phyloP scores from a whole-genome alignment of 345 rosid species.

The Eucalyptus camaldulensis region DNA sequence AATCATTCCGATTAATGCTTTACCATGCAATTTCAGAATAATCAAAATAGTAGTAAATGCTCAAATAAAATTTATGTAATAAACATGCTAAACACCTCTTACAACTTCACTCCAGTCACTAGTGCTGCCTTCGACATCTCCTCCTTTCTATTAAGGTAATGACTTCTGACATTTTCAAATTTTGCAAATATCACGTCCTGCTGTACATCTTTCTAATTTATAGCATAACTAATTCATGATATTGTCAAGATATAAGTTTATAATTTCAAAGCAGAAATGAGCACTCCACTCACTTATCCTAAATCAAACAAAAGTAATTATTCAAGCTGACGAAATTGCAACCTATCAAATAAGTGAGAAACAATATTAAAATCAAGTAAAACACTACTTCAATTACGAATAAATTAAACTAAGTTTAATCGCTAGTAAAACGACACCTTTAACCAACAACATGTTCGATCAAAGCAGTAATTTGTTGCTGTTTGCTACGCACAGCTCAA shows the following conservation, averaged over 20 bases:
- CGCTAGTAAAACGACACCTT: accelerated
- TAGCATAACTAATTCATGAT: neutral
- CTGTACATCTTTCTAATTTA: neutral
- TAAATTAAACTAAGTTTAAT: too few relatives aligned
- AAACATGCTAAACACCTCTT: neutral
- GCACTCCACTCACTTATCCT: neutral
- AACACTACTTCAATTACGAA: too few relatives aligned
- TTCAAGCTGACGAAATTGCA: accelerated
- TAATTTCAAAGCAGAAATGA: neutral
- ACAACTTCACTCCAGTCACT: too few relatives aligned
- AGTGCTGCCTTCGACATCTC: too few relatives aligned
- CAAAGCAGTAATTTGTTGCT: neutral
- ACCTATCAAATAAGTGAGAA: neutral
- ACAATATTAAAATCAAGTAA: neutral
- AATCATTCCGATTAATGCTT: neutral
- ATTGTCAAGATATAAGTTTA: neutral
- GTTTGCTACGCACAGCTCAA: neutral
- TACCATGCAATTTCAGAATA: neutral
- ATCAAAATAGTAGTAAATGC: neutral
- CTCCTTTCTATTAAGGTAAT: too few relatives aligned
- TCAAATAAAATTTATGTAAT: neutral
- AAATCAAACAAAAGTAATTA: too few relatives aligned
- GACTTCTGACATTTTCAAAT: neutral
- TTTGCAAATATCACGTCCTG: neutral
- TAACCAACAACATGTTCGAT: neutral